Conservation (phyloP, 2,329 filamentous ascomycete species). For the Clarireedia paspali region DNA sequence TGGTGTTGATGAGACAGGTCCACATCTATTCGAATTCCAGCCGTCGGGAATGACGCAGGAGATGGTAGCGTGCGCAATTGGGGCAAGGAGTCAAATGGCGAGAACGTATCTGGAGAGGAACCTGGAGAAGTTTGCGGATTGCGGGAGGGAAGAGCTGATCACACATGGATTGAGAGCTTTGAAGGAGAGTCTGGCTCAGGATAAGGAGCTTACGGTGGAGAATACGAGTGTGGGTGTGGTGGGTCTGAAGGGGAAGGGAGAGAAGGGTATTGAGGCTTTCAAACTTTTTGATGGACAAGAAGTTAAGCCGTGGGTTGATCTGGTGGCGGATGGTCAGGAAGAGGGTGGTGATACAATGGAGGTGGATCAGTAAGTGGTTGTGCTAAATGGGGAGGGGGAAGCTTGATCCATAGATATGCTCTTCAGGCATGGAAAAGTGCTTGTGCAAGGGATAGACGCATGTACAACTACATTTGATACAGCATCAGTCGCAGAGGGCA, state of each 20-base stretch:
- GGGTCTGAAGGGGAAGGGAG: conserved; percentile 47
- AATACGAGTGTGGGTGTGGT: conserved; percentile 91
- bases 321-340: conserved; percentile 51
- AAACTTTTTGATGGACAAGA: conserved; percentile 86
- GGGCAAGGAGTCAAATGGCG: conserved; percentile 93
- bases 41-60: conserved; percentile 93
- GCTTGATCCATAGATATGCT: not conserved
- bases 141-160: conserved; percentile 76
- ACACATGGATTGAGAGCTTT: conserved; percentile 83
- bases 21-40: conserved; percentile 98
- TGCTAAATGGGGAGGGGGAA: not conserved
- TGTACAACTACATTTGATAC: conserved; percentile 9
- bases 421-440: not conserved
- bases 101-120: conserved; percentile 93
- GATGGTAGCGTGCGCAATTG: conserved; percentile 94
- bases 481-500: not conserved
- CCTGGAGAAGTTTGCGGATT: conserved; percentile 71
- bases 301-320: conserved; percentile 78
- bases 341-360: conserved; percentile 37
- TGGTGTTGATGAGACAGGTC: conserved; percentile 87
- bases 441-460: conserved; percentile 2
- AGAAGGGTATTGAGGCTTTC: conserved; percentile 65
- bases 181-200: conserved; percentile 93
- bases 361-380: conserved; percentile 31
- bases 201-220: conserved; percentile 94